phyloP scores from a whole-genome alignment of 176 grass and related monocot genomes.

The Zoysia pacifica region DNA sequence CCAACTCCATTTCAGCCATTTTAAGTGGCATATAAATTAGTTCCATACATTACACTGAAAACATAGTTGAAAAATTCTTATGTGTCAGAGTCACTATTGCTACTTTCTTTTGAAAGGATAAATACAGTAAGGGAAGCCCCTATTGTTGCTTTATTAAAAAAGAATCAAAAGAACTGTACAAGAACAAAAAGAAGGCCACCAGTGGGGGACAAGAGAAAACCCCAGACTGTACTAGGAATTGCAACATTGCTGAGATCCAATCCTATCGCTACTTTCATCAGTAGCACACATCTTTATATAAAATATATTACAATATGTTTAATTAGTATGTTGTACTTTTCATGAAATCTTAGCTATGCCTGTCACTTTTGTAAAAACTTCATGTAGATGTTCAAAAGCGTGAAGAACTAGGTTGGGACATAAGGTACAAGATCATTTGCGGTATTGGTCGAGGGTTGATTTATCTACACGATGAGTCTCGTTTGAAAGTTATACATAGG shows the following conservation, averaged over 20 bases:
- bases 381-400: slow-evolving; percentile 11
- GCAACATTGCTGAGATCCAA: too few relatives aligned
- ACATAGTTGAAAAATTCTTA: too few relatives aligned
- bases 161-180: too few relatives aligned
- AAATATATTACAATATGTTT: background rate
- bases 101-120: too few relatives aligned
- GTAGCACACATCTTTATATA: background rate
- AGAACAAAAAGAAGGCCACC: too few relatives aligned
- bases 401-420: slow-evolving; percentile 50
- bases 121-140: too few relatives aligned
- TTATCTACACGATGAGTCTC: slow-evolving; percentile 67
- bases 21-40: background rate
- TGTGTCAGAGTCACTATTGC: too few relatives aligned
- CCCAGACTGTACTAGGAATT: too few relatives aligned
- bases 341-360: background rate
- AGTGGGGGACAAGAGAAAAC: too few relatives aligned
- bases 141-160: too few relatives aligned
- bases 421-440: slow-evolving; percentile 59
- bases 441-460: slow-evolving; percentile 67
- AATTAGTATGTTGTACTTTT: background rate
- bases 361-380: background rate
- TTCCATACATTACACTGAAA: too few relatives aligned
- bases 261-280: too few relatives aligned
- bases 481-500: slow-evolving; percentile 61
- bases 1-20: background rate